A percentile compares a stretch with the other conserved stretches of the same genome.
Conservation (phyloP, 2,329 filamentous ascomycete species). For the Cercospora sojina region DNA sequence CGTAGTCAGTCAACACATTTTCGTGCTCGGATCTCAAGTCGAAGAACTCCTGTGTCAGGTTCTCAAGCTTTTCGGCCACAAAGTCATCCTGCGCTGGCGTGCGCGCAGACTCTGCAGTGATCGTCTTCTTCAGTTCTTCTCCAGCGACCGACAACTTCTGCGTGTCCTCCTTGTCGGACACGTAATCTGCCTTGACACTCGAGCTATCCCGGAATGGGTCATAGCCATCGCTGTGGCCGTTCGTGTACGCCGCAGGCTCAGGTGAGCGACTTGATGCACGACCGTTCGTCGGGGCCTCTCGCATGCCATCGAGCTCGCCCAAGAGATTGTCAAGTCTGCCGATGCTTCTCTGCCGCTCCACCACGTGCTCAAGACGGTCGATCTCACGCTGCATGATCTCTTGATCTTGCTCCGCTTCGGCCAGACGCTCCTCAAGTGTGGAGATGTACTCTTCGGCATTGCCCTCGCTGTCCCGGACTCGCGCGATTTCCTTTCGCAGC, state of each 20-base stretch:
- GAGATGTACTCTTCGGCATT: slow-evolving; percentile 96
- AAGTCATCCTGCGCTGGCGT: slow-evolving; percentile 80
- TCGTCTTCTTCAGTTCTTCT: slow-evolving; percentile 14
- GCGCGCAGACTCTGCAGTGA: slow-evolving; percentile 47
- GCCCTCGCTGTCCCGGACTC: slow-evolving; percentile 84
- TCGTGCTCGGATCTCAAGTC: slow-evolving; percentile 91
- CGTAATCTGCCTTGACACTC: slow-evolving; percentile 17
- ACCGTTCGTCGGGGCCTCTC: slow-evolving; percentile 21
- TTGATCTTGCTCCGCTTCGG: slow-evolving; percentile 91
- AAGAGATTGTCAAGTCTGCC: slow-evolving; percentile 92
- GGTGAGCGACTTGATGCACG: slow-evolving; percentile 17
- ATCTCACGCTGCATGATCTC: slow-evolving; percentile 97
- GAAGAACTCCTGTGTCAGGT: slow-evolving; percentile 85
- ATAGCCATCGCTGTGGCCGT: slow-evolving; percentile 29
- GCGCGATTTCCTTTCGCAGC: slow-evolving; percentile 84
- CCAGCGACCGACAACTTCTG: slow-evolving; percentile 14
- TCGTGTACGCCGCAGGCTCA: slow-evolving; percentile 16
- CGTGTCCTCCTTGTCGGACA: slow-evolving; percentile 23
- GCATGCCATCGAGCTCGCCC: slow-evolving; percentile 70
- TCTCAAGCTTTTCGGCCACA: slow-evolving; percentile 89
- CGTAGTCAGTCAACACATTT: slow-evolving; percentile 71
- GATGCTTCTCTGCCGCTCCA: slow-evolving; percentile 91
- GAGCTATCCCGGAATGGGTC: slow-evolving; percentile 29
- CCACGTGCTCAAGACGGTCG: slow-evolving; percentile 87
- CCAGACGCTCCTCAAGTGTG: slow-evolving; percentile 89